Conservation (phyloP, 1,284 basidiomycete species). For the Ganoderma resinaceum region DNA sequence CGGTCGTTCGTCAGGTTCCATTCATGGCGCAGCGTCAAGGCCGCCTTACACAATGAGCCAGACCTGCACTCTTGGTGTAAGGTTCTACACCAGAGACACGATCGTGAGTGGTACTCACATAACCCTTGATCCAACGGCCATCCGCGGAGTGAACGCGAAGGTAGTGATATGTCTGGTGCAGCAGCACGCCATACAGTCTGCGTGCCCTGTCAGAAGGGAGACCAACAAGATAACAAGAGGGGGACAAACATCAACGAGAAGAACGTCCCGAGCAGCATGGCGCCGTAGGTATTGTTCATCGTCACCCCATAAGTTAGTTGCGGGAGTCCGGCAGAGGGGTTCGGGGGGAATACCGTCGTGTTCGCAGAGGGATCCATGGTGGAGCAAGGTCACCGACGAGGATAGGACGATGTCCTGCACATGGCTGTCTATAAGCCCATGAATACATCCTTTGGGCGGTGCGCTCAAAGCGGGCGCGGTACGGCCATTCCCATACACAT, state of each 20-base stretch:
- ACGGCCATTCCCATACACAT: too few species aligned
- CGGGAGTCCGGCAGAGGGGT: not conserved
- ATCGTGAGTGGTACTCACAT: not conserved
- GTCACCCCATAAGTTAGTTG: not conserved
- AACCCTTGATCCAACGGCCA: not conserved
- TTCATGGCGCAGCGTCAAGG: not conserved
- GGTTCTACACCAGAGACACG: too few species aligned
- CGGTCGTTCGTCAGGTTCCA: not conserved
- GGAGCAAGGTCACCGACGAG: not conserved
- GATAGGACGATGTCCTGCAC: not conserved
- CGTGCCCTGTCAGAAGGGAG: not conserved
- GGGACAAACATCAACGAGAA: not conserved
- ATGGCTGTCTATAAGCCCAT: not conserved
- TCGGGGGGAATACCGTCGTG: not conserved
- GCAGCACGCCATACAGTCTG: not conserved
- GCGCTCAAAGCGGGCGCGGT: not conserved
- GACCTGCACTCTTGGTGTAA: not conserved
- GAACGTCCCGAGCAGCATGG: slow-evolving; percentile 8
- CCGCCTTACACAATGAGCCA: not conserved
- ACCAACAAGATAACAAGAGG: not conserved
- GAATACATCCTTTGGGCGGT: not conserved
- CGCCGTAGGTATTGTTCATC: slow-evolving; percentile 18
- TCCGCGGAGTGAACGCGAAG: not conserved
- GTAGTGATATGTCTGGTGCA: not conserved
- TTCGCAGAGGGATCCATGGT: not conserved